Evolutionary conservation across 805 yeast genomes (phyloP).

Genomic region (Cyberlindnera euphorbiae): DNA sequence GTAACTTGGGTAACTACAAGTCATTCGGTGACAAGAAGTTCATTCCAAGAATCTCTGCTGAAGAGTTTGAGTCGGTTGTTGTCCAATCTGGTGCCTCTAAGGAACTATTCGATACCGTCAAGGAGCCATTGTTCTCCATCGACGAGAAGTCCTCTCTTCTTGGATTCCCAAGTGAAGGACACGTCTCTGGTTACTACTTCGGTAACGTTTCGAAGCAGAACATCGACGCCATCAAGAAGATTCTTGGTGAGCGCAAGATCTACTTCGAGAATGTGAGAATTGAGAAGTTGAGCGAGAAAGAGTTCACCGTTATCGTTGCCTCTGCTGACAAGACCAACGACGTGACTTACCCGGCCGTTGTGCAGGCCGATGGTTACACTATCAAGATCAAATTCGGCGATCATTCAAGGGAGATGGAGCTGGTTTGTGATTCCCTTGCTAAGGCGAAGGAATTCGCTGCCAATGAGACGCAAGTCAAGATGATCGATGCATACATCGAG

Average conservation of each 20-base stretch:
- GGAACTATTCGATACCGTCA: slow-evolving; percentile 33
- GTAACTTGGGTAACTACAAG: slow-evolving; percentile 75
- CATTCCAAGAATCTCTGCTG: slow-evolving; percentile 55
- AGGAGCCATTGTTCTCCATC: slow-evolving; percentile 45
- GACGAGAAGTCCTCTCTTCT: slow-evolving; percentile 47
- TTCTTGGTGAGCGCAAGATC: slow-evolving; percentile 56
- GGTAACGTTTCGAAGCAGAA: slow-evolving; percentile 52
- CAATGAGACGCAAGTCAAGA: slow-evolving; percentile 62
- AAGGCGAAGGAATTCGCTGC: slow-evolving; percentile 62
- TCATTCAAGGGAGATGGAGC: slow-evolving; percentile 57
- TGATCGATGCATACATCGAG: slow-evolving; percentile 62
- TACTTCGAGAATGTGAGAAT: slow-evolving; percentile 82
- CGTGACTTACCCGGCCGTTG: slow-evolving; percentile 48
- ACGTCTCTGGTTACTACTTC: slow-evolving; percentile 68
- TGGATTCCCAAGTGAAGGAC: slow-evolving; percentile 79
- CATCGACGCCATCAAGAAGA: slow-evolving; percentile 60
- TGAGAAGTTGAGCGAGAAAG: slow-evolving; percentile 43
- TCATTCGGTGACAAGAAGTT: slow-evolving; percentile 89
- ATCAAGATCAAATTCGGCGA: slow-evolving; percentile 71
- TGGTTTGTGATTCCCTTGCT: slow-evolving; percentile 50
- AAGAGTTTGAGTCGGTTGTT: slow-evolving; percentile 47
- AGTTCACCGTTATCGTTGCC: slow-evolving; percentile 64
- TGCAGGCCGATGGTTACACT: slow-evolving; percentile 35
- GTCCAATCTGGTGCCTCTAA: slow-evolving; percentile 32
- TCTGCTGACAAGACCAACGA: slow-evolving; percentile 48